Percentiles rank a stretch among this genome's conserved stretches.
These are phyloP conservation scores for Mycena crocata DNA, from an alignment of 768 basidiomycete species.

Conservation along the genomic window DNA sequence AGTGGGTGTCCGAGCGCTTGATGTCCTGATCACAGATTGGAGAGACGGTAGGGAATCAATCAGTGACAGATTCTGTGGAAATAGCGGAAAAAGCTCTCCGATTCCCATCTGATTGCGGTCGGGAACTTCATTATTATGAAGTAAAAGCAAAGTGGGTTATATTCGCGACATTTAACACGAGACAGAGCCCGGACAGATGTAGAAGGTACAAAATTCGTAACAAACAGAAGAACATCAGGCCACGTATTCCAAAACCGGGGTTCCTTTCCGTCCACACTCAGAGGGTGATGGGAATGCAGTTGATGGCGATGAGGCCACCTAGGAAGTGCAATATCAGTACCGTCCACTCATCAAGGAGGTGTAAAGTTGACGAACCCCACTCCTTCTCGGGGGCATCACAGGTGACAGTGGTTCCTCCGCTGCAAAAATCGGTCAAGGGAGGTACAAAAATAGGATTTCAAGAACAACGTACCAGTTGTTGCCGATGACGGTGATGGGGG, in stretches of 20 bases:
- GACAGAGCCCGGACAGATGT: neutral
- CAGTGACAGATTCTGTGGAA: no score
- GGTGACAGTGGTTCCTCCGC: no score
- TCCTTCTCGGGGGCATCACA: constrained; percentile 3
- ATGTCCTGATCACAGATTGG: no score
- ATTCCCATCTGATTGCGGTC: no score
- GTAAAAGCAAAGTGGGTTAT: neutral
- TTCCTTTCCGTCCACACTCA: neutral
- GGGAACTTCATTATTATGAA: no score
- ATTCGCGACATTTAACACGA: constrained; percentile 3
- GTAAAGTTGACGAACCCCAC: constrained; percentile 1
- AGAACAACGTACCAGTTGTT: constrained; percentile 21
- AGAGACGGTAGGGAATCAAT: no score
- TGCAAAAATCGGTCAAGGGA: no score
- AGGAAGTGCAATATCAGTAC: neutral
- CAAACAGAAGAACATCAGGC: neutral
- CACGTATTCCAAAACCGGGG: neutral
- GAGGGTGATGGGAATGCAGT: constrained; percentile 9
- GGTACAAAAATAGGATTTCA: neutral
- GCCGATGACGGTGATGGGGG: constrained; percentile 30
- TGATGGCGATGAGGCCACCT: constrained; percentile 11
- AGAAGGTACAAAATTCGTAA: neutral
- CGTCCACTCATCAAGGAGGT: neutral
- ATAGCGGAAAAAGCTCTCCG: no score
- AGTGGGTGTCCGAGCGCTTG: no score